These are phyloP conservation scores for Penicillium cosmopolitanum DNA, from an alignment of 495 filamentous ascomycete species.

Conservation along the genomic window DNA sequence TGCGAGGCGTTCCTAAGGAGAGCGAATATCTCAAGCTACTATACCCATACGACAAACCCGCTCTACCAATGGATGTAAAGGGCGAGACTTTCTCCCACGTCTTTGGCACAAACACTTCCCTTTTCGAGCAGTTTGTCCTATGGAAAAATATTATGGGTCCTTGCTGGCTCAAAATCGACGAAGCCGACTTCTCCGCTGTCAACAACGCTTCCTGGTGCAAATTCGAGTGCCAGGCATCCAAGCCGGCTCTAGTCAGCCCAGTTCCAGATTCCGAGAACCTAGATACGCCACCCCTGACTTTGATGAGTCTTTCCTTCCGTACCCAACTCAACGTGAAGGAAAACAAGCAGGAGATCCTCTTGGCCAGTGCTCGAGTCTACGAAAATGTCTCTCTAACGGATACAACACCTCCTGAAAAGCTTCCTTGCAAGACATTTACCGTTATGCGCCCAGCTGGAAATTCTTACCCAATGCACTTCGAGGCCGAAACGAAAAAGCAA, in stretches of 20 bases:
- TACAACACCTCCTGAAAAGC: conserved; percentile 82
- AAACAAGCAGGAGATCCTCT: conserved; percentile 94
- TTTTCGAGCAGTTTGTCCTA: conserved; percentile 97
- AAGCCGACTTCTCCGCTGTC: conserved; percentile 78
- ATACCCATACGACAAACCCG: conserved; percentile 83
- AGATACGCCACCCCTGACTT: conserved; percentile 82
- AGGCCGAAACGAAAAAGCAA: conserved; percentile 69
- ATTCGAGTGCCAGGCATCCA: conserved; percentile 79
- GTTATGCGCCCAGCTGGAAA: conserved; percentile 79
- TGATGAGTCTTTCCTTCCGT: conserved; percentile 91
- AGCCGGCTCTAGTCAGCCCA: conserved; percentile 71
- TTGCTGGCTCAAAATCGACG: conserved; percentile 91
- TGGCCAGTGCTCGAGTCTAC: conserved; percentile 89
- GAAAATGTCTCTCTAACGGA: conserved; percentile 86
- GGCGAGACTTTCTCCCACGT: conserved; percentile 94
- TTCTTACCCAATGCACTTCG: conserved; percentile 83
- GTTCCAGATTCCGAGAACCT: conserved; percentile 75
- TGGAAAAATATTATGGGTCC: conserved; percentile 99
- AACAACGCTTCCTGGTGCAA: conserved; percentile 97
- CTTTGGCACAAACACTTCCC: conserved; percentile 89
- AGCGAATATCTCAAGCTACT: conserved; percentile 89
- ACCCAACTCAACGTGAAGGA: conserved; percentile 88
- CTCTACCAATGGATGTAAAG: conserved; percentile 67
- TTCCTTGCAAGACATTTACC: conserved; percentile 89
- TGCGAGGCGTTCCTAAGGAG: conserved; percentile 84